phyloP scores from a whole-genome alignment of 2,329 filamentous ascomycete genomes.

The Orbilia ellipsospora region DNA sequence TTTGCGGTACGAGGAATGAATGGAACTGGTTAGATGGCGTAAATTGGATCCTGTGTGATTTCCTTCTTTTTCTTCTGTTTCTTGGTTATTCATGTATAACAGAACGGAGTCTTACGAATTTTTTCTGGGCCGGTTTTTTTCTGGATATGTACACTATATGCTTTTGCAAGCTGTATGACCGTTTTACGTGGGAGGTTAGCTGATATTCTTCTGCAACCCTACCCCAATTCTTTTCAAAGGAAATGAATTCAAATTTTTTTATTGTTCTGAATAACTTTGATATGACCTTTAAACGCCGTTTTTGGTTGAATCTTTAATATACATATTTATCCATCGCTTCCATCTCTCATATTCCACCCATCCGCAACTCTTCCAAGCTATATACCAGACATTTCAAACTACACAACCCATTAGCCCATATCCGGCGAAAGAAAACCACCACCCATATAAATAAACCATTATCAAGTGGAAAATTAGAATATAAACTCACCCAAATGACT shows the following conservation, averaged over 20 bases:
- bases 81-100: constrained; percentile 6
- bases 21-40: constrained; percentile 10
- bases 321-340: neutral
- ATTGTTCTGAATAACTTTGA: neutral
- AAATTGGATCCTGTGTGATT: neutral
- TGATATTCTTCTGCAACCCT: no score
- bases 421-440: no score
- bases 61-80: neutral
- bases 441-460: neutral
- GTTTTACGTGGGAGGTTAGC: no score
- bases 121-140: neutral
- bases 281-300: neutral
- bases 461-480: neutral
- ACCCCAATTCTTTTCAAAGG: neutral
- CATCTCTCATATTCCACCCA: no score
- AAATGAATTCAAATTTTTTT: neutral
- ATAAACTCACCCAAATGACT: constrained; percentile 75
- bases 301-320: neutral
- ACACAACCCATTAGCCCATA: neutral
- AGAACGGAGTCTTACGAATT: constrained; percentile 5
- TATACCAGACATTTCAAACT: no score
- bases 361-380: no score
- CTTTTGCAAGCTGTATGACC: neutral
- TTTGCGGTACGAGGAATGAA: neutral
- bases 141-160: constrained; percentile 12